Percentiles rank a stretch among this genome's conserved stretches.
phyloP scores from a whole-genome alignment of 2,329 filamentous ascomycete species.

The Onygena corvina region DNA sequence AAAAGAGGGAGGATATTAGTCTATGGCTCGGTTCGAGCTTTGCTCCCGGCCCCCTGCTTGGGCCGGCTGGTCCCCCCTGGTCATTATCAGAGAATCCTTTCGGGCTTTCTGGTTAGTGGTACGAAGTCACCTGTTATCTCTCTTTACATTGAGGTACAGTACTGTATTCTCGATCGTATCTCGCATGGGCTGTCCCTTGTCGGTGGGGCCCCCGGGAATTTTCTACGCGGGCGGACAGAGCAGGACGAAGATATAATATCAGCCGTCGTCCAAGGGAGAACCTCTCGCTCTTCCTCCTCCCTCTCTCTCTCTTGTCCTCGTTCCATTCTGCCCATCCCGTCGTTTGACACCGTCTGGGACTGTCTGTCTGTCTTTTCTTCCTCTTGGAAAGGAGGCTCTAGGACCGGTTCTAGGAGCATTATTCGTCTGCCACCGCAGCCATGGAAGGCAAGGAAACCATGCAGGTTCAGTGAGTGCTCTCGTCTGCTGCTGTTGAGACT shows the following conservation, averaged over 20 bases:
- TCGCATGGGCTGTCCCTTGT: background rate
- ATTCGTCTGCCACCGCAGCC: background rate
- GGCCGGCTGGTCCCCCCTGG: background rate
- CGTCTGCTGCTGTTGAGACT: background rate
- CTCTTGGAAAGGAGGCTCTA: background rate
- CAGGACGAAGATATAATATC: background rate
- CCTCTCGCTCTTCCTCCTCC: background rate
- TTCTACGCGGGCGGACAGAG: background rate
- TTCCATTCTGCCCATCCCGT: background rate
- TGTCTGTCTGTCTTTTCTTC: background rate
- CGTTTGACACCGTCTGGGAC: conserved; percentile 1
- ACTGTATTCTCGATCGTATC: too few species aligned
- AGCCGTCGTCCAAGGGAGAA: background rate
- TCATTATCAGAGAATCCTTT: background rate
- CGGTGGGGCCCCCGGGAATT: conserved; percentile 4
- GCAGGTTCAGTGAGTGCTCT: conserved; percentile 9
- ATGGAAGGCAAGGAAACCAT: conserved; percentile 13
- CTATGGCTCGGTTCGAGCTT: background rate
- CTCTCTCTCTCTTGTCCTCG: background rate
- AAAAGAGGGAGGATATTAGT: too few species aligned
- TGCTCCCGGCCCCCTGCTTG: background rate
- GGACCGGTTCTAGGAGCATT: background rate
- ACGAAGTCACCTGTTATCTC: background rate
- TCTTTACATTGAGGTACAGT: too few species aligned
- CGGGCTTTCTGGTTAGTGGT: background rate